A percentile compares a stretch with the other conserved stretches of the same genome.
phyloP scores from a whole-genome alignment of 2,329 filamentous ascomycete genomes.

The Trichoderma polysporum region DNA sequence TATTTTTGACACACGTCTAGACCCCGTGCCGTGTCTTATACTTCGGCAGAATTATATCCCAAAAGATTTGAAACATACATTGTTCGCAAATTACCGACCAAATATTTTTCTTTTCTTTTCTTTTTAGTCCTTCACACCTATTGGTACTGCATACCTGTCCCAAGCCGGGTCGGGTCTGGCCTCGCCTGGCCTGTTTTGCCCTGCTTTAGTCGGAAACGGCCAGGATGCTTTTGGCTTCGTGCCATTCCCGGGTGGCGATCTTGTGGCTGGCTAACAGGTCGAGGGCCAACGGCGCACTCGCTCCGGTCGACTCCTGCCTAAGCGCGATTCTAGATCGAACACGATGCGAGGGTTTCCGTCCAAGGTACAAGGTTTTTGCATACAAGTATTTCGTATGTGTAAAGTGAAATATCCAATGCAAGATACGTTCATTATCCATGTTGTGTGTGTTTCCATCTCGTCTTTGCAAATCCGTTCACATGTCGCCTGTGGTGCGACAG shows the following conservation, averaged over 20 bases:
- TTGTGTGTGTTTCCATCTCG: background rate
- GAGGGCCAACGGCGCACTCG: too few species aligned
- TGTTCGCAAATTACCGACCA: background rate
- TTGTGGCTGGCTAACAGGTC: background rate
- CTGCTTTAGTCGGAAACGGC: background rate
- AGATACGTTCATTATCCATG: background rate
- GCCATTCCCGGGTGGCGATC: conserved; percentile 14
- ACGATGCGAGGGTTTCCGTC: background rate
- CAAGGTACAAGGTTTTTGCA: background rate
- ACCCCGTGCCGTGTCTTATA: background rate
- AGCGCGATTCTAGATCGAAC: background rate
- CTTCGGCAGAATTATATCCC: background rate
- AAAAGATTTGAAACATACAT: conserved; percentile 14
- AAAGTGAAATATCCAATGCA: too few species aligned
- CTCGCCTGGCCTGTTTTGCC: background rate
- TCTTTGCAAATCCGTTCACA: background rate
- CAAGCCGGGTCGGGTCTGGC: background rate
- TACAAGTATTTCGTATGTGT: background rate
- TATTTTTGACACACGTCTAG: conserved; percentile 3
- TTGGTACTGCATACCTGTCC: background rate
- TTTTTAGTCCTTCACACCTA: background rate
- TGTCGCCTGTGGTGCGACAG: background rate
- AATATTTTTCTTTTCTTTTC: background rate
- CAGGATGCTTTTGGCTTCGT: background rate
- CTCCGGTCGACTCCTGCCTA: background rate